These are phyloP conservation scores for Thalassiosira hispida DNA, from an alignment of 352 stramenopile genomes.

Conservation along the genomic window DNA sequence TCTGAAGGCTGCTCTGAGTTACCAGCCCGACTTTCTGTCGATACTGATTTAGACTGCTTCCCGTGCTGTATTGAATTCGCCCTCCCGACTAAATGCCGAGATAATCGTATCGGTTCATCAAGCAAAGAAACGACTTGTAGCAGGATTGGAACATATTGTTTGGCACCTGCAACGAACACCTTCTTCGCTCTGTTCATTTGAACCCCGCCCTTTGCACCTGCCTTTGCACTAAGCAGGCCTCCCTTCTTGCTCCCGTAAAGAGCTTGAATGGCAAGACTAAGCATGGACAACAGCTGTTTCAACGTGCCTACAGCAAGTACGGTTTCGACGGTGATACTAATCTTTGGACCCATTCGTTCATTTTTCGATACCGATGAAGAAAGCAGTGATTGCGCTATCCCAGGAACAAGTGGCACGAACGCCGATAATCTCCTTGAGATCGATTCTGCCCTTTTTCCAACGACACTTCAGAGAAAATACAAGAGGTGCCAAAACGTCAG, in stretches of 20 bases:
- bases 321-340: conserved; percentile 43
- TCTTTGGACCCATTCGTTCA: conserved; percentile 16
- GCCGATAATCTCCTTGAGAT: conserved; percentile 67
- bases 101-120: conserved; percentile 39
- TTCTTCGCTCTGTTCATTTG: conserved; percentile 51
- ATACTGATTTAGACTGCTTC: not conserved
- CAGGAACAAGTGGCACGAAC: conserved; percentile 81
- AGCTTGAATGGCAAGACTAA: conserved; percentile 75
- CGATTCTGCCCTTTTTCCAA: conserved; percentile 47
- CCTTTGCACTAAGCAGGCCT: conserved; percentile 53
- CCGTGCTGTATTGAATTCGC: not conserved
- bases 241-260: conserved; percentile 78
- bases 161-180: conserved; percentile 68
- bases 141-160: conserved; percentile 72
- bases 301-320: conserved; percentile 38
- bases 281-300: conserved; percentile 66
- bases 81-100: conserved; percentile 3
- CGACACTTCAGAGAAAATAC: conserved; percentile 18
- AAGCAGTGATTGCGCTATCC: conserved; percentile 72
- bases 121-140: conserved; percentile 66
- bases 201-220: conserved; percentile 25
- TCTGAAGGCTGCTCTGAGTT: conserved; percentile 11
- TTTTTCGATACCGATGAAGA: conserved; percentile 37
- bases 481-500: conserved; percentile 6
- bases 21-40: not conserved